Evolutionary conservation across 805 yeast species (phyloP).

Genomic region (Teunomyces barrocoloradensis): DNA sequence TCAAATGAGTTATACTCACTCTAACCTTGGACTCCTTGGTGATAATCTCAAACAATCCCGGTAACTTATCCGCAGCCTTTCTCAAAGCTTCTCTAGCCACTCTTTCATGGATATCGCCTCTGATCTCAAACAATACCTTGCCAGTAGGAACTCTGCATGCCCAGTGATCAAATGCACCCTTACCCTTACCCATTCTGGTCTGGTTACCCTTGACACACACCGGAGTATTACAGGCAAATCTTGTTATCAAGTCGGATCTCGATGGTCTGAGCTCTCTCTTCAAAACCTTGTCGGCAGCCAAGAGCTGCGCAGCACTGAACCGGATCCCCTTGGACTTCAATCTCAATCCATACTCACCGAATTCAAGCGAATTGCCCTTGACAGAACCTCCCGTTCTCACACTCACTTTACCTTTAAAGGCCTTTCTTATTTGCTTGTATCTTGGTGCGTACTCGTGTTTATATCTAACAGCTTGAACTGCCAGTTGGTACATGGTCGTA

Average conservation of each 20-base stretch:
- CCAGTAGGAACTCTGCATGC: slow-evolving; percentile 96
- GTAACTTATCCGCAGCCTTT: slow-evolving; percentile 87
- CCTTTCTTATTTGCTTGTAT: slow-evolving; percentile 63
- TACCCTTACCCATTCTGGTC: slow-evolving; percentile 99
- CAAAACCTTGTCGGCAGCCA: slow-evolving; percentile 85
- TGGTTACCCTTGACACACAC: slow-evolving; percentile 97
- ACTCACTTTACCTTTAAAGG: slow-evolving; percentile 90
- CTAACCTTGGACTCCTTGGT: slow-evolving; percentile 62
- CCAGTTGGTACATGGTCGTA: not conserved
- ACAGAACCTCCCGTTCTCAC: slow-evolving; percentile 93
- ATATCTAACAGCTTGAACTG: slow-evolving; percentile 34
- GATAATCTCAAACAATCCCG: slow-evolving; percentile 88
- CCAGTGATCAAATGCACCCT: slow-evolving; percentile 97
- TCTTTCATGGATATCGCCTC: slow-evolving; percentile 75
- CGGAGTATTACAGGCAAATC: slow-evolving; percentile 81
- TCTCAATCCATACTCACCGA: slow-evolving; percentile 84
- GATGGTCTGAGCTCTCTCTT: slow-evolving; percentile 80
- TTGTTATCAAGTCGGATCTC: slow-evolving; percentile 71
- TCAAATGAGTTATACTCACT: slow-evolving; percentile 62
- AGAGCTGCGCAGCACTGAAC: slow-evolving; percentile 80
- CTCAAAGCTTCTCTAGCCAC: slow-evolving; percentile 88
- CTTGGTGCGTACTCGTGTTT: slow-evolving; percentile 80
- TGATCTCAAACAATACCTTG: slow-evolving; percentile 84
- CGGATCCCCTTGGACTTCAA: slow-evolving; percentile 86
- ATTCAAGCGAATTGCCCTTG: slow-evolving; percentile 79